Percentiles rank a stretch among this genome's conserved stretches.
phyloP scores from a whole-genome alignment of 2,329 filamentous ascomycete species.

The Mariannaea sp. region DNA sequence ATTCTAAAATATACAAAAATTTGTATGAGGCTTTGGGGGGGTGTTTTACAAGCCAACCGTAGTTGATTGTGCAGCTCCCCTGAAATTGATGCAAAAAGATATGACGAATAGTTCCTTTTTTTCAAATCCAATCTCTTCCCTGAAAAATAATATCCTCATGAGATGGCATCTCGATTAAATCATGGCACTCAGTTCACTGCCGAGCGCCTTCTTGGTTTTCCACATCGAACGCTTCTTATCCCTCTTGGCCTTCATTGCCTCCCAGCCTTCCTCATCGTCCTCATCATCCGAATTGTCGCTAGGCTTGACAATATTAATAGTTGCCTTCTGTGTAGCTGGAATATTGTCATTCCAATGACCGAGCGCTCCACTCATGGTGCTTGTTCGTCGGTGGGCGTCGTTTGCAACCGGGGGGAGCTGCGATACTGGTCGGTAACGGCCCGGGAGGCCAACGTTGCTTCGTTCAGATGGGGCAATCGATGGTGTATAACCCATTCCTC shows the following conservation, averaged over 20 bases:
- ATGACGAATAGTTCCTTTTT: conserved; percentile 35
- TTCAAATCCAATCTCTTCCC: conserved; percentile 37
- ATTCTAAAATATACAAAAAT: conserved; percentile 40
- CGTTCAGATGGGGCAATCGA: conserved; percentile 96
- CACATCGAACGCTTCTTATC: conserved; percentile 71
- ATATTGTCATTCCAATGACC: conserved; percentile 41
- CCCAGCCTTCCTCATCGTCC: conserved; percentile 70
- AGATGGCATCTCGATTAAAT: conserved; percentile 42
- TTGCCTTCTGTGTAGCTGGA: conserved; percentile 34
- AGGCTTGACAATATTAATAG: conserved; percentile 46
- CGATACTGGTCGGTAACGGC: conserved; percentile 88
- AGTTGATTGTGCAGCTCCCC: conserved; percentile 29
- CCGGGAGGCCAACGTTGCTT: conserved; percentile 88
- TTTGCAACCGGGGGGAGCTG: conserved; percentile 50
- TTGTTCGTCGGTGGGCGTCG: conserved; percentile 40
- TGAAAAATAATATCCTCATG: conserved; percentile 29
- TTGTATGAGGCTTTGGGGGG: conserved; percentile 25
- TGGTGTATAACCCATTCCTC: conserved; percentile 71
- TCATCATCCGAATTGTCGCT: conserved; percentile 54
- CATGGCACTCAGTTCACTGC: conserved; percentile 54
- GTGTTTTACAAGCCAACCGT: conserved; percentile 20
- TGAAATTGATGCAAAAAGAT: conserved; percentile 36
- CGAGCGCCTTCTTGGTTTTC: conserved; percentile 63
- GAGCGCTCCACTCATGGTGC: conserved; percentile 43
- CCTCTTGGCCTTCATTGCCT: conserved; percentile 70